Conservation (phyloP, 352 stramenopile genomes). For the Phytophthora idaei region DNA sequence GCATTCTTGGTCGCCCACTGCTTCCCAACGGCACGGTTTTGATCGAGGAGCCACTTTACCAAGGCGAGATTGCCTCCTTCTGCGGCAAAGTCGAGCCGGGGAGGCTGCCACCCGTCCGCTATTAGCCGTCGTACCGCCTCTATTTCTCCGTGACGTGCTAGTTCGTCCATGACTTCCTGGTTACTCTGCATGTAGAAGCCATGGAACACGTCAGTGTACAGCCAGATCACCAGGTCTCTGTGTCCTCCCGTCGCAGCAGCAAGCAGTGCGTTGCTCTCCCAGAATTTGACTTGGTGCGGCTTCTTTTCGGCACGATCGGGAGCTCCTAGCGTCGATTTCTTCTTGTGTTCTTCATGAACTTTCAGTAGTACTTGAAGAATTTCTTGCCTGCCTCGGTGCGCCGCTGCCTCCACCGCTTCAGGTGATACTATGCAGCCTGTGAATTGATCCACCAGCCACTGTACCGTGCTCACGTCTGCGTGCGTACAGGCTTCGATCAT, state of each 20-base stretch:
- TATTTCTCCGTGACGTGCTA: slow-evolving; percentile 26
- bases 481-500: slow-evolving; percentile 24
- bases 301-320: slow-evolving; percentile 7
- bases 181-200: slow-evolving; percentile 32
- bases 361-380: slow-evolving; percentile 29
- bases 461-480: slow-evolving; percentile 17
- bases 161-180: slow-evolving; percentile 29
- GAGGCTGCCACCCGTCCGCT: slow-evolving; percentile 18
- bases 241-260: slow-evolving; percentile 29
- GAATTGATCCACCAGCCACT: slow-evolving; percentile 30
- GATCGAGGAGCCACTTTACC: slow-evolving; percentile 28
- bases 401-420: slow-evolving; percentile 25
- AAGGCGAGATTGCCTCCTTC: slow-evolving; percentile 31
- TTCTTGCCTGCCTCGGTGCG: slow-evolving; percentile 10
- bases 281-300: slow-evolving; percentile 34
- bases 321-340: slow-evolving; percentile 15
- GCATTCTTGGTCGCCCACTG: slow-evolving; percentile 32
- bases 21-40: slow-evolving; percentile 7
- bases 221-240: slow-evolving; percentile 29
- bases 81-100: slow-evolving; percentile 29
- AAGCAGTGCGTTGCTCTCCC: slow-evolving; percentile 32
- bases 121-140: slow-evolving; percentile 12
- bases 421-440: slow-evolving; percentile 20
- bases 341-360: slow-evolving; percentile 21
- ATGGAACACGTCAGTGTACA: slow-evolving; percentile 29